Base-by-base conservation (phyloP, 108 stramenopile species). In the Cyclotella choctawhatcheeana region DNA sequence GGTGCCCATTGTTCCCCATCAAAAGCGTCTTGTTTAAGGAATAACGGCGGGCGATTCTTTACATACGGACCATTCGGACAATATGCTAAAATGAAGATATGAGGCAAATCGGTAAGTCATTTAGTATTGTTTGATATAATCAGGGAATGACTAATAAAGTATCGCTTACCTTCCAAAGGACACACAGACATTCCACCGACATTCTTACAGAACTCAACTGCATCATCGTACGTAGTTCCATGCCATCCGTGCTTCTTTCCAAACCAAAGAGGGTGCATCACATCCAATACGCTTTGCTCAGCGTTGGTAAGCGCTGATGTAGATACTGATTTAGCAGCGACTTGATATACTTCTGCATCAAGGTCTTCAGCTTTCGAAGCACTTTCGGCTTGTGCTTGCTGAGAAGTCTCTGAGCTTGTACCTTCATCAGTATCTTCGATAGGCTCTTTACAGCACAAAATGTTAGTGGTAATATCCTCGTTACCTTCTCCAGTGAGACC, bases 1-100 rank as follows among this genome's bases (percentile, higher is more conserved):
- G 71, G 77, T 40, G 77, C 77, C 77, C 77, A 78, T 26, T 78
- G 77, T 52, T 78, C 70, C n/a, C 77, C 77, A 18, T 66, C 59
- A 43, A 78, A 78, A 10, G 77, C 29, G 26, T 64, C 64, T 30
- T 32, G 18, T 20, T 71, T 25, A 29, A 71, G 25, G 25, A 59
- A 78, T 33, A 71, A 60, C 3, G 76, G 76, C 27, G 53, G 53
- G 5, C 53, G 53, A 16, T 48, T 47, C 17, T 48, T 25, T 12
- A 51, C 61, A 27, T 37, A 2, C 3, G 27, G 44, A 10, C 68
- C 76, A 52, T 71, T 78, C 6, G 77, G 77, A 53, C 77, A 78
- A 44, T 78, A 78, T 5, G 70, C 77, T 59, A 33, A 6, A 37
- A 59, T 7, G 54, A 55, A 29, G 8, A n/a, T 2, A 16, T 29